Conservation (phyloP, 306 rosid species). For the Urtica urens region DNA sequence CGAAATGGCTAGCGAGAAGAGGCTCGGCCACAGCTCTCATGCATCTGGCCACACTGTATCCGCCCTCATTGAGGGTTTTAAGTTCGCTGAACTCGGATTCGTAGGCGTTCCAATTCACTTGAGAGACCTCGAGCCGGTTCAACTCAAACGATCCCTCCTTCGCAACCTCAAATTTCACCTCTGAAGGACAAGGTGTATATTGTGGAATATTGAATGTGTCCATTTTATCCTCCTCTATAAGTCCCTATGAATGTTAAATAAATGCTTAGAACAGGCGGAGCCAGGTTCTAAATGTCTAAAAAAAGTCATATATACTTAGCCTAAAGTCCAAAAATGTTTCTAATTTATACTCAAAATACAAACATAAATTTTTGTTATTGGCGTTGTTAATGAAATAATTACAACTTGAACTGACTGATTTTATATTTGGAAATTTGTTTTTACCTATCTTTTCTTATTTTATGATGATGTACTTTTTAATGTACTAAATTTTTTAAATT, state of each 20-base stretch:
- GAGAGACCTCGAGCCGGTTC: constrained; percentile 10
- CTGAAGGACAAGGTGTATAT: constrained; percentile 38
- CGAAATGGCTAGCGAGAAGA: constrained; percentile 26
- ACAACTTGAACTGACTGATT: too few species aligned
- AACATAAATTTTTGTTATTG: too few species aligned
- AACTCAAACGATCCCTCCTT: constrained; percentile 43
- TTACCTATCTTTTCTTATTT: neutral
- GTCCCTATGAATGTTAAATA: constrained; percentile 18
- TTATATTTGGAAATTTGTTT: too few species aligned
- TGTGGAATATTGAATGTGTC: constrained; percentile 43
- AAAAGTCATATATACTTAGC: too few species aligned
- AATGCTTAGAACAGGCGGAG: too few species aligned
- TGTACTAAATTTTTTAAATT: too few species aligned
- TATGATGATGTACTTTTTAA: too few species aligned
- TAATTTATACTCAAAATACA: too few species aligned
- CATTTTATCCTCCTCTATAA: constrained; percentile 30
- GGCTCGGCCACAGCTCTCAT: constrained; percentile 45
- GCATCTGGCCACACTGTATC: constrained; percentile 22
- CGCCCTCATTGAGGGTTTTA: neutral
- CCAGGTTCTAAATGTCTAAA: too few species aligned
- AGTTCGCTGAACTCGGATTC: constrained; percentile 3
- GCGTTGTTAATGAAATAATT: neutral
- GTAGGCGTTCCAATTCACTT: constrained; percentile 25
- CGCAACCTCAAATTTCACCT: constrained; percentile 28
- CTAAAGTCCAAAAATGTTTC: too few species aligned